These are phyloP conservation scores for Puccinia brachypodii DNA, from an alignment of 1,284 basidiomycete species.

Conservation along the genomic window DNA sequence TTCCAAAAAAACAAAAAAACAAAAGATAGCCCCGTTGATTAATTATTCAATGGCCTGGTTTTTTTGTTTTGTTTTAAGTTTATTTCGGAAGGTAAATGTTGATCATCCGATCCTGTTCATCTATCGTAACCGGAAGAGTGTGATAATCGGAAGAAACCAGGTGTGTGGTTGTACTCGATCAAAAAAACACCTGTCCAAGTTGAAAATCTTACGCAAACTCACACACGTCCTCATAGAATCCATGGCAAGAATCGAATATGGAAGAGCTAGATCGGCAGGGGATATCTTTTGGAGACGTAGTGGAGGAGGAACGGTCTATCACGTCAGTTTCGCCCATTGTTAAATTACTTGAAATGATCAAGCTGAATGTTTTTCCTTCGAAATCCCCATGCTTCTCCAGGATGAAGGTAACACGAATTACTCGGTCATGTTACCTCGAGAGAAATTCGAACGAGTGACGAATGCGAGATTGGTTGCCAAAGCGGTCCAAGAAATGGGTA, in stretches of 20 bases:
- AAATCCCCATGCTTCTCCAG: slow-evolving; percentile 60
- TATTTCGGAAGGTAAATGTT: slow-evolving; percentile 50
- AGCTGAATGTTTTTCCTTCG: too few species aligned
- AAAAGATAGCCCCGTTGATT: neutral
- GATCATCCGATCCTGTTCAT: slow-evolving; percentile 75
- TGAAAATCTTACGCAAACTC: neutral
- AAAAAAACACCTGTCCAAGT: neutral
- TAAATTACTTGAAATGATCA: too few species aligned
- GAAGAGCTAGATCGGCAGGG: slow-evolving; percentile 61
- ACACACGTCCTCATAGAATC: slow-evolving; percentile 66
- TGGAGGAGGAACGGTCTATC: slow-evolving; percentile 97
- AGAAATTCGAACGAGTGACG: slow-evolving; percentile 73
- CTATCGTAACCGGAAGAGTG: slow-evolving; percentile 85
- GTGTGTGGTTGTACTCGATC: slow-evolving; percentile 52
- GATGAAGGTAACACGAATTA: slow-evolving; percentile 97
- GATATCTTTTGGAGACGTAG: slow-evolving; percentile 80
- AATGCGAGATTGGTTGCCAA: slow-evolving; percentile 77
- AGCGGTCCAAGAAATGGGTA: slow-evolving; percentile 73
- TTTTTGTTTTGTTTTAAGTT: too few species aligned
- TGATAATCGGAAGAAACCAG: slow-evolving; percentile 90
- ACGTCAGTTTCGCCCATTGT: slow-evolving; percentile 70
- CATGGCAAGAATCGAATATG: slow-evolving; percentile 94
- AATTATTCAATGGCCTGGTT: neutral
- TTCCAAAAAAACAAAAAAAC: neutral
- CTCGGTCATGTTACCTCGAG: slow-evolving; percentile 83